Evolutionary conservation across 2,329 filamentous ascomycete genomes (phyloP).

Genomic region (Amesomyces nigricolor): DNA sequence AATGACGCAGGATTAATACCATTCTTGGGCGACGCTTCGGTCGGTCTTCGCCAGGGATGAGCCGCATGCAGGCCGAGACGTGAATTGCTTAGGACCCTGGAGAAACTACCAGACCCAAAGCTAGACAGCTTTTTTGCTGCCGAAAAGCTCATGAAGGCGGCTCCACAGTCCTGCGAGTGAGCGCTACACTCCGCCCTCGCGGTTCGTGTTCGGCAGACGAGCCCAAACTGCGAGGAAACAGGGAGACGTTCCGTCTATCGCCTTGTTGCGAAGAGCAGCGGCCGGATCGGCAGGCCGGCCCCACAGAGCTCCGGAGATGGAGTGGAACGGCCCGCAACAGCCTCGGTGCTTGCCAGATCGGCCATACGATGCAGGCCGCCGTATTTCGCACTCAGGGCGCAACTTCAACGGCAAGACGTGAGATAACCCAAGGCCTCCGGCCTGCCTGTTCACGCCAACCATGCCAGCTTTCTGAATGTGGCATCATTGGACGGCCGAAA

Average conservation of each 20-base stretch:
- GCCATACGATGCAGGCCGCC: no score
- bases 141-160: no score
- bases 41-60: background rate
- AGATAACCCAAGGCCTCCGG: no score
- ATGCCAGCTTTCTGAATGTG: conserved; percentile 4
- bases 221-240: background rate
- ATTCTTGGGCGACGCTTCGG: background rate
- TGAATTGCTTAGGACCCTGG: no score
- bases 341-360: no score
- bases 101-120: no score
- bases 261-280: conserved; percentile 4
- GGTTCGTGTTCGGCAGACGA: background rate
- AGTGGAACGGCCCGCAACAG: no score
- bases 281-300: background rate
- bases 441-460: background rate
- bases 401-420: no score
- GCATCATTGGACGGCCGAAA: conserved; percentile 6
- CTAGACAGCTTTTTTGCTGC: no score
- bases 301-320: background rate
- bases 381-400: no score
- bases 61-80: no score
- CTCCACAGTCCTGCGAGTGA: background rate
- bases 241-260: background rate
- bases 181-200: background rate
- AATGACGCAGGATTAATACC: background rate